phyloP scores from a whole-genome alignment of 352 stramenopile genomes.

The Pythium aristosporum region DNA sequence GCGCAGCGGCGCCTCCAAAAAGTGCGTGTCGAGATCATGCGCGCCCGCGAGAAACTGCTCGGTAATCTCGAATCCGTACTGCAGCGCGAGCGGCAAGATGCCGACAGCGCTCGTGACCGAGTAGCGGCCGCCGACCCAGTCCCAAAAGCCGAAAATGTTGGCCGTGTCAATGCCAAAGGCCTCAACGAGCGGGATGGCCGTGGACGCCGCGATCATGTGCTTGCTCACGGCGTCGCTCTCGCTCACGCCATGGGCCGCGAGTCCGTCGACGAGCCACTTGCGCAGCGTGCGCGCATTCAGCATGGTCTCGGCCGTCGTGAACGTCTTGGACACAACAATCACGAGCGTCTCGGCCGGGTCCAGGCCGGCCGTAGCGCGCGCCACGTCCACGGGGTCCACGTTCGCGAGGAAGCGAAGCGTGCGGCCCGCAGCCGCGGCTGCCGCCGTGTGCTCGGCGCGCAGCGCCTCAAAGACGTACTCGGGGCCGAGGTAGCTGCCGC shows the following conservation, averaged over 20 bases:
- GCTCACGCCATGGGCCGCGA: slow-evolving; percentile 75
- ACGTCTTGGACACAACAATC: slow-evolving; percentile 98
- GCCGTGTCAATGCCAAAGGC: slow-evolving; percentile 93
- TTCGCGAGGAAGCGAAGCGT: slow-evolving; percentile 97
- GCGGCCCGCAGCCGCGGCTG: slow-evolving; percentile 82
- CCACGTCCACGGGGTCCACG: slow-evolving; percentile 97
- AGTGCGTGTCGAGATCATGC: slow-evolving; percentile 97
- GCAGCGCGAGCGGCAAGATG: slow-evolving; percentile 94
- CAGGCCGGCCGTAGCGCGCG: slow-evolving; percentile 85
- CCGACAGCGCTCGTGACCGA: slow-evolving; percentile 97
- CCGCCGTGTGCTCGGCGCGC: slow-evolving; percentile 78
- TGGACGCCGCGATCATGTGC: slow-evolving; percentile 93
- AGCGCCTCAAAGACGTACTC: slow-evolving; percentile 97
- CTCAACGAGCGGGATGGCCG: slow-evolving; percentile 75
- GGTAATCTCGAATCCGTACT: slow-evolving; percentile 94
- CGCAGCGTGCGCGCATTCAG: slow-evolving; percentile 96
- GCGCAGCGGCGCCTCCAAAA: slow-evolving; percentile 91
- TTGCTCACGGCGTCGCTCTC: slow-evolving; percentile 90
- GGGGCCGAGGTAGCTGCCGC: slow-evolving; percentile 94
- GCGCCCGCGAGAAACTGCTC: slow-evolving; percentile 94
- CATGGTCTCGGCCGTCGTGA: slow-evolving; percentile 99
- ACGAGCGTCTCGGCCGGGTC: slow-evolving; percentile 96
- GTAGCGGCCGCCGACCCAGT: slow-evolving; percentile 98
- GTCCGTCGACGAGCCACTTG: slow-evolving; percentile 94
- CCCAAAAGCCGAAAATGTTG: slow-evolving; percentile 99